Evolutionary conservation across 768 basidiomycete genomes (phyloP).

Genomic region (Collybiopsis luxurians): DNA sequence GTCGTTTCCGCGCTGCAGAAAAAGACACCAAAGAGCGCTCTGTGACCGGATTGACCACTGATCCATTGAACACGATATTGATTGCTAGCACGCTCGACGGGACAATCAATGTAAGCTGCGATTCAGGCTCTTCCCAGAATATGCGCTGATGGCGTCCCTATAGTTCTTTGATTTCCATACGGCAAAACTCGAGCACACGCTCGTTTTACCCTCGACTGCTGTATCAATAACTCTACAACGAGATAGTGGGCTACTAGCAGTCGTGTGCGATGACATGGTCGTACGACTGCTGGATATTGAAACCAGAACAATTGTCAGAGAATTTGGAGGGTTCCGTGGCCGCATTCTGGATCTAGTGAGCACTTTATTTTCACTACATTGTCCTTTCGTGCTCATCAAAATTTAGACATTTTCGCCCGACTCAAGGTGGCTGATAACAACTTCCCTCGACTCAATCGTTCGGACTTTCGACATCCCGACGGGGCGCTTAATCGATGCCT

Average conservation of each 20-base stretch:
- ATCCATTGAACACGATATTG: slow-evolving; percentile 77
- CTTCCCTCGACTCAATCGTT: slow-evolving; percentile 88
- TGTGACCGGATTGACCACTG: slow-evolving; percentile 82
- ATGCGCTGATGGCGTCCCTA: no score
- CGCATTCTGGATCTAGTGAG: slow-evolving; percentile 87
- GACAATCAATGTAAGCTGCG: slow-evolving; percentile 69
- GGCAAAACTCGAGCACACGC: slow-evolving; percentile 64
- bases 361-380: slow-evolving; percentile 9
- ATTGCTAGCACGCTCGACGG: slow-evolving; percentile 89
- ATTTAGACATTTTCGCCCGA: slow-evolving; percentile 89
- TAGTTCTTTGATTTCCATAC: slow-evolving; percentile 98
- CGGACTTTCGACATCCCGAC: slow-evolving; percentile 96
- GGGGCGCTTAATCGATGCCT: slow-evolving; percentile 88
- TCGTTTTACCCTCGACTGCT: slow-evolving; percentile 66
- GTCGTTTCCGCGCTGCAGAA: slow-evolving; percentile 37
- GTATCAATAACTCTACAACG: slow-evolving; percentile 75
- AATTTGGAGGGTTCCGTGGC: slow-evolving; percentile 78
- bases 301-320: slow-evolving; percentile 83
- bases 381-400: not conserved
- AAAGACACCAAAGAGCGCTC: slow-evolving; percentile 47
- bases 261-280: slow-evolving; percentile 81
- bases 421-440: slow-evolving; percentile 88
- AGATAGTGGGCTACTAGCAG: slow-evolving; percentile 81
- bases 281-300: slow-evolving; percentile 91
- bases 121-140: slow-evolving; percentile 3